Evolutionary conservation across 371 early-diverging fungal species (phyloP).

Genomic region (Mortierella sp.): DNA sequence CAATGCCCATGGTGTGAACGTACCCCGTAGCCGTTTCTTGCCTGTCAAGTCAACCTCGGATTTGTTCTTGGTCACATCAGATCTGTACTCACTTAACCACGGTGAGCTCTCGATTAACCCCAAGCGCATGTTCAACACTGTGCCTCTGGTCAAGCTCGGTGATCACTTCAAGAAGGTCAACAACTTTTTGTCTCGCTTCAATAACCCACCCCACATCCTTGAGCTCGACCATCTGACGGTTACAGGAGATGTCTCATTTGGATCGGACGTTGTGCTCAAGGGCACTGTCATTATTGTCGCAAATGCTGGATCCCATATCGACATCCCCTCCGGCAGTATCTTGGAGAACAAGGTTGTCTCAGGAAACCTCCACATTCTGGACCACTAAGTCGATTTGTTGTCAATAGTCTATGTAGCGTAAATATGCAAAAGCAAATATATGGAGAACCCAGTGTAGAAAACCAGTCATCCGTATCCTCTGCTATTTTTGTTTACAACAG

Average conservation of each 20-base stretch:
- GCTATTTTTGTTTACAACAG: not conserved
- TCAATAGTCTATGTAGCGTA: not conserved
- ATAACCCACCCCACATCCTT: conserved; percentile 94
- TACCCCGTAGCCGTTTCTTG: conserved; percentile 98
- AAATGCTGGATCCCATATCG: conserved; percentile 95
- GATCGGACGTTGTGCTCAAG: conserved; percentile 97
- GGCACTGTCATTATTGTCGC: conserved; percentile 99
- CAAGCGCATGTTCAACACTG: conserved; percentile 92
- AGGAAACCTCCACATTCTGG: conserved; percentile 94
- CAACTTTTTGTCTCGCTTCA: conserved; percentile 82
- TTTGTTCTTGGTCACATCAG: conserved; percentile 97
- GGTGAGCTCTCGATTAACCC: conserved; percentile 95
- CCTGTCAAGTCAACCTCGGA: conserved; percentile 99
- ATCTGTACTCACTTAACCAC: conserved; percentile 93
- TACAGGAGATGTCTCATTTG: conserved; percentile 99
- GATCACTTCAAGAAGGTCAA: conserved; percentile 98
- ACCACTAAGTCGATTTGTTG: conserved; percentile 63
- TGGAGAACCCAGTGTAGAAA: not conserved
- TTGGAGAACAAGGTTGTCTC: conserved; percentile 99
- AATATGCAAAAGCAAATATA: not conserved
- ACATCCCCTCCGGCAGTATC: conserved; percentile 98
- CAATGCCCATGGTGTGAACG: conserved; percentile 97
- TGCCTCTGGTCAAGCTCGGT: conserved; percentile 97
- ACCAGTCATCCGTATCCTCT: not conserved
- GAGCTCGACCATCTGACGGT: conserved; percentile 99